Base-by-base conservation (phyloP, 2,329 filamentous ascomycete species). In the Zasmidium cellare region DNA sequence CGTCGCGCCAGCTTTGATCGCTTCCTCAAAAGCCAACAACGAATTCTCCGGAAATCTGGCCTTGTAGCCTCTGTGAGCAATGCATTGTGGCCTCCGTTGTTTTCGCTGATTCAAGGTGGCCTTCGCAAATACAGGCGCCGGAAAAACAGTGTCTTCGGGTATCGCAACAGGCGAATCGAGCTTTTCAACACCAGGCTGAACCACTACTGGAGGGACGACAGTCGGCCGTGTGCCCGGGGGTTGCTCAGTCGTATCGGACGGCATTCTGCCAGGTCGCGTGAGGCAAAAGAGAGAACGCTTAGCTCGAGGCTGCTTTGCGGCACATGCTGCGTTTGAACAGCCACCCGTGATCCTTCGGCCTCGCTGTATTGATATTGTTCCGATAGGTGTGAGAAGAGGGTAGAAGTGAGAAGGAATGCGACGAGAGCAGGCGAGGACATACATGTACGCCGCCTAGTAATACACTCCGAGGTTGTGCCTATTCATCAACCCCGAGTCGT, bases 41-140 rank as follows among this genome's bases (percentile, higher is more conserved):
- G 90, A 89, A 75, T 97, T 97, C 74, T 97, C 93, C 0, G 93
- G 91, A 65, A 82, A 90, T 52, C 81, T 81, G 0, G 87, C 86
- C 71, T 90, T 93, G 80, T 87, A 91, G 46, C 90, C 90, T 57
- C 90, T 82, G 76, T 93, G 90, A 1, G 88, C 89, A 62, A 94
- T 91, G 55, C 86, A 83, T 71, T 91, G 88, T 1, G 90, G 90
- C 51, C 86, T 73, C 51, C 66, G 68, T 24, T 67, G 57, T 55
- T 71, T 67, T 12, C 52, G 65, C 46, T 31, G 55, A 50, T 71
- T 63, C 38, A 62, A 23, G 16, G 60, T 57, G 3, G 64, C 64
- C 16, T 54, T 51, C n/a, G 66, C 61, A 53, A 67, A 70, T 24
- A 20, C 58, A 5, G 66, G 62, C 16, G 44, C 18, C 14, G 66